Evolutionary conservation across 2,329 filamentous ascomycete species (phyloP).

Genomic region (Fusarium nelsonii): DNA sequence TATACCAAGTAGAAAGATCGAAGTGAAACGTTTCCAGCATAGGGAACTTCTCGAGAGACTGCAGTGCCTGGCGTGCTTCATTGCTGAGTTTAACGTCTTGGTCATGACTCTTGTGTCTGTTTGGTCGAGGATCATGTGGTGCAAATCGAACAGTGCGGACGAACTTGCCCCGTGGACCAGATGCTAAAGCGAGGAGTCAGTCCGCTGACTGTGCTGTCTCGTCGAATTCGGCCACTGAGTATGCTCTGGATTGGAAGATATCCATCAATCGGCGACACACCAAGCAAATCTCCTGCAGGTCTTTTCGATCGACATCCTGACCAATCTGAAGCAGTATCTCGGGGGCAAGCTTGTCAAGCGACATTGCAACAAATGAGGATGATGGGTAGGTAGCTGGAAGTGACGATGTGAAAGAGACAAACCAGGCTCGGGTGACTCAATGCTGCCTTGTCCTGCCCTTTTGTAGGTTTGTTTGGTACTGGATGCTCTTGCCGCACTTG

Average conservation of each 20-base stretch:
- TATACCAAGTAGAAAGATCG: not conserved
- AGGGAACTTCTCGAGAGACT: not conserved
- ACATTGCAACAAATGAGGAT: not conserved
- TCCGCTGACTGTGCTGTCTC: not conserved
- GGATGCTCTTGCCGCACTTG: not conserved
- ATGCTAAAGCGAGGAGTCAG: not conserved
- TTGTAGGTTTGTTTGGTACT: not conserved
- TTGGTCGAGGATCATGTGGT: not conserved
- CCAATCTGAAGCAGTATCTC: not conserved
- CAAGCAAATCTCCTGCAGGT: not conserved
- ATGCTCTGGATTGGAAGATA: not conserved
- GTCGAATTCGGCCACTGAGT: not conserved
- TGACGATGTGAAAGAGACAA: not conserved
- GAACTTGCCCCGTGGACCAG: not conserved
- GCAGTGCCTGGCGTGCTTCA: not conserved
- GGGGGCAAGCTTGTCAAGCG: not conserved
- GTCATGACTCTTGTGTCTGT: not conserved
- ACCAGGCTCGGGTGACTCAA: not conserved
- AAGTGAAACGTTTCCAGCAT: not conserved
- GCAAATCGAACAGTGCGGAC: not conserved
- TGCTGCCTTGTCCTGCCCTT: not conserved
- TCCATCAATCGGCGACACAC: not conserved
- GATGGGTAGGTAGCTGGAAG: not conserved
- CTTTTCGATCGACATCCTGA: not conserved
- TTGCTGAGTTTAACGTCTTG: not conserved